phyloP scores from a whole-genome alignment of 345 rosid species.

The Streptanthus diversifolius region DNA sequence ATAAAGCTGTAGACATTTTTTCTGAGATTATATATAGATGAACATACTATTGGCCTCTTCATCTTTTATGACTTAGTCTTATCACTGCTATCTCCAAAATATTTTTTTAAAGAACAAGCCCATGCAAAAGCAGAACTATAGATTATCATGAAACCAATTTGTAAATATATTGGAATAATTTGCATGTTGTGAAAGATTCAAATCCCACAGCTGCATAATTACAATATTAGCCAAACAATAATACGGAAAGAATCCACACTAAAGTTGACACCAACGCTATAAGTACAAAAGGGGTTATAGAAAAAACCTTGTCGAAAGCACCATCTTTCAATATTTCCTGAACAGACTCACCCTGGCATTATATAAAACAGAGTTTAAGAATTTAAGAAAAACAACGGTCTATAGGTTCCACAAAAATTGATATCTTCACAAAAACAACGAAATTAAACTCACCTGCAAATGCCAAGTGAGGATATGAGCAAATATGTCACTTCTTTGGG shows the following conservation, averaged over 20 bases:
- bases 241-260: not conserved
- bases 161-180: not conserved
- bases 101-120: slow-evolving; percentile 8
- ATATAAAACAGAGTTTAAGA: not conserved
- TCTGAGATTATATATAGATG: not conserved
- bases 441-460: slow-evolving; percentile 60
- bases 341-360: slow-evolving; percentile 73
- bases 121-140: slow-evolving; percentile 1
- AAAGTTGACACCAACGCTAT: not conserved
- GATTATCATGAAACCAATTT: slow-evolving; percentile 7
- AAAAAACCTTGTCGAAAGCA: slow-evolving; percentile 52
- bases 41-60: not conserved
- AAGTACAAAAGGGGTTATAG: not conserved
- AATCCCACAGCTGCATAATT: not conserved
- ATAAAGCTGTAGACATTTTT: not conserved
- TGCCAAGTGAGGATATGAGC: slow-evolving; percentile 98
- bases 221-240: not conserved
- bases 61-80: not conserved
- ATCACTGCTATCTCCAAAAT: not conserved
- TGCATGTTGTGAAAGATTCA: not conserved
- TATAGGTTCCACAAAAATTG: slow-evolving; percentile 2
- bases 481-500: slow-evolving; percentile 91
- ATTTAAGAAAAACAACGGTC: not conserved
- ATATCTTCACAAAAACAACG: slow-evolving; percentile 12
- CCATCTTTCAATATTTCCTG: slow-evolving; percentile 66